These are phyloP conservation scores for Chaetomium sp. DNA, from an alignment of 2,329 filamentous ascomycete species.

Conservation along the genomic window DNA sequence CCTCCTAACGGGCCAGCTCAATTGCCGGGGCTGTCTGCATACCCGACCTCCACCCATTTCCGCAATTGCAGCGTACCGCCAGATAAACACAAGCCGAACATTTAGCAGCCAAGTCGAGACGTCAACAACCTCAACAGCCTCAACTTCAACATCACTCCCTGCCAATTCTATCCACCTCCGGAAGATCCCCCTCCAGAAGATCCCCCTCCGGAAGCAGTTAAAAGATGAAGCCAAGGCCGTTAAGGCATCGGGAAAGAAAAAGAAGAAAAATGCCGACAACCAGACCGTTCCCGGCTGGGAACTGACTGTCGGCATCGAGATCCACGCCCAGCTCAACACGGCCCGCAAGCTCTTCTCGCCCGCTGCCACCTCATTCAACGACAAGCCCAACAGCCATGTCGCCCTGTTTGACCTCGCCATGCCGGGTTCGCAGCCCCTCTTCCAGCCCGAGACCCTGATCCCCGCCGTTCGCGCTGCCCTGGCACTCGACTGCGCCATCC, in stretches of 20 bases:
- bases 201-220: conserved; percentile 69
- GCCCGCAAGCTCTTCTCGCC: conserved; percentile 85
- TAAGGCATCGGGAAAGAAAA: conserved; percentile 49
- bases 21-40: conserved; percentile 47
- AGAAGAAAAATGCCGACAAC: conserved; percentile 49
- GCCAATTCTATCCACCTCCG: conserved; percentile 32
- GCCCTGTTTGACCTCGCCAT: conserved; percentile 86
- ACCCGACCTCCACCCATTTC: conserved; percentile 4
- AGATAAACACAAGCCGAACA: background rate
- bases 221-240: conserved; percentile 65
- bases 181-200: conserved; percentile 67
- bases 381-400: conserved; percentile 80
- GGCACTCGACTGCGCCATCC: conserved; percentile 77
- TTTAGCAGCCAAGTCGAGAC: conserved; percentile 7
- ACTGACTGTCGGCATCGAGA: conserved; percentile 93
- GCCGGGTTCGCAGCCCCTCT: conserved; percentile 83
- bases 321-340: conserved; percentile 94
- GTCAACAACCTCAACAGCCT: background rate
- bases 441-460: conserved; percentile 80
- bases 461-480: conserved; percentile 90
- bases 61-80: background rate
- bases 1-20: conserved; percentile 50
- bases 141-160: conserved; percentile 7
- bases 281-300: conserved; percentile 75
- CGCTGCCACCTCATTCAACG: conserved; percentile 61